Evolutionary conservation across 208 protist species (phyloP).

Genomic region (Leishmania martiniquensis): DNA sequence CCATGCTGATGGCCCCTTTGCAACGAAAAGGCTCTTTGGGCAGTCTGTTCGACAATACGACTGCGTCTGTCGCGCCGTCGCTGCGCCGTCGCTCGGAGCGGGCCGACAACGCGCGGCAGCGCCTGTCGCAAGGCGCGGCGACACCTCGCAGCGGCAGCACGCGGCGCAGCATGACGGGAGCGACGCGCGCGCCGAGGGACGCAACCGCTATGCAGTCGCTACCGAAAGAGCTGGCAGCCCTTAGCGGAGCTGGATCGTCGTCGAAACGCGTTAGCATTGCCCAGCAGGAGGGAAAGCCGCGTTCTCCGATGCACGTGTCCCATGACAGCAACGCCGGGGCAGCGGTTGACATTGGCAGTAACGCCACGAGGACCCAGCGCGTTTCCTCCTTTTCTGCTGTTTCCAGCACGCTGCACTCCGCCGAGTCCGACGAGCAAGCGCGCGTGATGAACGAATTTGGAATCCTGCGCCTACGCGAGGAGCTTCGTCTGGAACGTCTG

Average conservation of each 20-base stretch:
- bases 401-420: not conserved
- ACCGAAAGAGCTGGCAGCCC: constrained; percentile 19
- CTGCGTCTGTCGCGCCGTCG: not conserved
- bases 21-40: constrained; percentile 38
- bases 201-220: not conserved
- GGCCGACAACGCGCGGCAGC: constrained; percentile 9
- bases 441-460: constrained; percentile 37
- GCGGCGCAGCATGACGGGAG: constrained; percentile 2
- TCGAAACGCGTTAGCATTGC: constrained; percentile 32
- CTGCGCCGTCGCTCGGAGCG: constrained; percentile 25
- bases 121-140: constrained; percentile 1
- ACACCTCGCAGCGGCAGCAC: constrained; percentile 21
- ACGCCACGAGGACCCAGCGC: constrained; percentile 1
- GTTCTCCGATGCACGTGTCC: constrained; percentile 19
- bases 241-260: constrained; percentile 3
- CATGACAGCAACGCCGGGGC: constrained; percentile 8
- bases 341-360: not conserved
- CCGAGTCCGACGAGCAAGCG: constrained; percentile 26
- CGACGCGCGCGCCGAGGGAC: constrained; percentile 14
- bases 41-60: constrained; percentile 23
- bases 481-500: constrained; percentile 51
- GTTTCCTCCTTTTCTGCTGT: not conserved
- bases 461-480: constrained; percentile 32
- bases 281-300: constrained; percentile 22
- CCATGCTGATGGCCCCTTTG: constrained; percentile 14